These are phyloP conservation scores for Hura crepitans DNA, from an alignment of 441 rosid species.

Conservation along the genomic window DNA sequence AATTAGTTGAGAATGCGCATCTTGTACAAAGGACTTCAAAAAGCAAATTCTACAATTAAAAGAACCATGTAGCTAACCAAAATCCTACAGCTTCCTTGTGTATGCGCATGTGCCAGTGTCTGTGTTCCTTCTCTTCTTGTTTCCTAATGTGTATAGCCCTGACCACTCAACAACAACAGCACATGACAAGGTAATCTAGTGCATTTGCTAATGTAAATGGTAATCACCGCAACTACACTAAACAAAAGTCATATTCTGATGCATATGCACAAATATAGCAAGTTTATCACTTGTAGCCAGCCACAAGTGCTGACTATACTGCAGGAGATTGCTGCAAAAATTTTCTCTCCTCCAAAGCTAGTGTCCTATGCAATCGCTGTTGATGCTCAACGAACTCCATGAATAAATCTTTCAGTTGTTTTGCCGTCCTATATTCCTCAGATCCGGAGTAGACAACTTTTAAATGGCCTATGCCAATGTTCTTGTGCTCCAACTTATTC, in stretches of 20 bases:
- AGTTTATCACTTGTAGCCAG: background rate
- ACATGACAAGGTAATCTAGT: too few species aligned
- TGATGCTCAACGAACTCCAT: constrained; percentile 37
- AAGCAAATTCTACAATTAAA: too few species aligned
- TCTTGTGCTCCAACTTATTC: constrained; percentile 17
- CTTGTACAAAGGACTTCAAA: too few species aligned
- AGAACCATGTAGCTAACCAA: too few species aligned
- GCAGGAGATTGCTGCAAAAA: constrained; percentile 17
- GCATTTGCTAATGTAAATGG: background rate
- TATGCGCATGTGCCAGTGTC: too few species aligned
- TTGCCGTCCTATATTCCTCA: constrained; percentile 34
- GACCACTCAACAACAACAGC: too few species aligned
- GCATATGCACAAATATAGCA: background rate
- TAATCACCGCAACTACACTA: too few species aligned
- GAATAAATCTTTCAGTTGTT: constrained; percentile 33
- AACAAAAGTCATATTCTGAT: background rate
- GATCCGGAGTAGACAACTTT: constrained; percentile 38
- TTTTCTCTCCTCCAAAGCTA: constrained; percentile 29
- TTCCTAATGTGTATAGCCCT: too few species aligned
- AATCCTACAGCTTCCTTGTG: too few species aligned
- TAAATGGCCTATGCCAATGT: constrained; percentile 7
- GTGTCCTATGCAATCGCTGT: constrained; percentile 26
- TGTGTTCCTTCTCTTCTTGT: too few species aligned
- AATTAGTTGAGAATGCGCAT: too few species aligned
- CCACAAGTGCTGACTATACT: too few species aligned